phyloP scores from a whole-genome alignment of 176 grass and related monocot genomes.

The Oryza nivara region DNA sequence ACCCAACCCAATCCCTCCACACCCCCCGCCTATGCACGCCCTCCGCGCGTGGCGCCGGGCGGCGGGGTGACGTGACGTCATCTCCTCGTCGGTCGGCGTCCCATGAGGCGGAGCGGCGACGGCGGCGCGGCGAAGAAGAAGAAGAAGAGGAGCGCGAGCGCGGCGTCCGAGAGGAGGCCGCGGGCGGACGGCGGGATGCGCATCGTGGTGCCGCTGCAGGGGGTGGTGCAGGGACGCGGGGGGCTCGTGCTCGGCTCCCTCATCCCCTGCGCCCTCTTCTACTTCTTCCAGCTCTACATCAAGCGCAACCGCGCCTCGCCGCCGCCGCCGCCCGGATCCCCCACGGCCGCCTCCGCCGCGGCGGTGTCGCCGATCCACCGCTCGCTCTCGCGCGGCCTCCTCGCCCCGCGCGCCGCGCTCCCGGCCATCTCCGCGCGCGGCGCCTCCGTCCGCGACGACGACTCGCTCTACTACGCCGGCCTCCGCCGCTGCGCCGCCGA shows the following conservation, averaged over 20 bases:
- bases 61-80: no score
- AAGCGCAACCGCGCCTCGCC: conserved; percentile 71
- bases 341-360: not conserved
- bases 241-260: conserved; percentile 93
- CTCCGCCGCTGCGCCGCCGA: conserved; percentile 63
- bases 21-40: not conserved
- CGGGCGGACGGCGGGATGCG: conserved; percentile 84
- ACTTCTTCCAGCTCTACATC: conserved; percentile 97
- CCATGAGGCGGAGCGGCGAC: conserved; percentile 40
- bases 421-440: conserved; percentile 65
- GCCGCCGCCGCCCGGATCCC: conserved; percentile 23
- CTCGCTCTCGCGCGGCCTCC: conserved; percentile 63
- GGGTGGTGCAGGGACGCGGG: conserved; percentile 88
- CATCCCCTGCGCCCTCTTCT: conserved; percentile 98
- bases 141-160: not conserved
- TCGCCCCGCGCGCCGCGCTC: conserved; percentile 55
- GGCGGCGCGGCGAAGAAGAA: conserved; percentile 1
- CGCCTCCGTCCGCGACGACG: conserved; percentile 49
- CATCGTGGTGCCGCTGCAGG: conserved; percentile 90
- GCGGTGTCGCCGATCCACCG: conserved; percentile 46
- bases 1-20: not conserved
- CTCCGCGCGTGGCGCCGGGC: not conserved
- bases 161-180: not conserved
- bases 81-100: not conserved
- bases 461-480: conserved; percentile 82